Base-by-base conservation (phyloP, 192 early-diverging fungal species). In the Umbelopsis sp. region DNA sequence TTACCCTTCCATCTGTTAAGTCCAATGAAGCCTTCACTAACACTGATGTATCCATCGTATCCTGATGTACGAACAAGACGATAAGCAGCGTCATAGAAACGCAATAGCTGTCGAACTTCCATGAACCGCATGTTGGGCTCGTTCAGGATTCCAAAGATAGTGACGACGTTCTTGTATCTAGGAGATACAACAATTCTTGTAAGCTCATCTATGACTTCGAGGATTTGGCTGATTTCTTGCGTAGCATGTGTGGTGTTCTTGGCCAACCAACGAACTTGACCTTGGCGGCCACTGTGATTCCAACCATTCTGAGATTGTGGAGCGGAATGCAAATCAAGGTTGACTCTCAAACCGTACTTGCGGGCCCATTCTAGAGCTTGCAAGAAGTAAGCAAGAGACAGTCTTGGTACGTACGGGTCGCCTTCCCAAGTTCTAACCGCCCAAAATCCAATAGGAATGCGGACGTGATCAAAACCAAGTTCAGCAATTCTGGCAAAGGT, bases 271-370 rank as follows among this genome's bases (percentile, higher is more conserved):
- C 74, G 49, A 49, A 79, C 74, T 30, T 61, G 50, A 4, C 79
- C 80, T 8, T 65, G 45, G 10, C 75, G 75, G 50, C 81, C 81
- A 46, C 74, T 77, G 45, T 80, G 81, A 48, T 82, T 82, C 80
- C 82, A 89, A 1, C 88, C 88, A 55, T 91, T 91, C 47, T 91
- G 90, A n/a, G 87, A 88, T 15, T 88, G 87, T n/a, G 90, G 90
- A 0, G 82, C 84, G 4, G 79, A 83, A 55, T 91, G 88, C 45
- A 91, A 61, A 46, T 91, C 88, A 18, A 91, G 66, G 35, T 85
- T 81, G 45, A 90, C 86, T 15, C 88, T 80, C 71, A 91, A 73
- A 9, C 82, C 78, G 64, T 86, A 85, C 61, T 86, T 81, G 16
- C 77, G 67, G 0, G 88, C 87, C 90, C 86, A 88, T 20, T 74